Base-by-base conservation (phyloP, 495 filamentous ascomycete species). In the Aspergillus sclerotioniger region DNA sequence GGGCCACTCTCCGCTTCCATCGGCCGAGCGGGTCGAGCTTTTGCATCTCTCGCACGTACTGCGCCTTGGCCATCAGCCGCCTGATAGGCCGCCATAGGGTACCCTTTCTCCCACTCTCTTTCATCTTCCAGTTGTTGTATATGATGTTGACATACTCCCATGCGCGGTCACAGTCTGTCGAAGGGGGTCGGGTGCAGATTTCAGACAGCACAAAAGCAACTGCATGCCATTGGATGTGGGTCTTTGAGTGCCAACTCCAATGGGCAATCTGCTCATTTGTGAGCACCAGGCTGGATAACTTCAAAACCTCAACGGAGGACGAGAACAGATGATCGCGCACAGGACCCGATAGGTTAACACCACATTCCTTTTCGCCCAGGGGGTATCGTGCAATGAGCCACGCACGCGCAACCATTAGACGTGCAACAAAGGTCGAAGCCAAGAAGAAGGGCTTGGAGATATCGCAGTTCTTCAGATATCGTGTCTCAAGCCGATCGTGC, bases 191-290 rank as follows among this genome's bases (percentile, higher is more conserved):
- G 28, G 73, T 72, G n/a, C 71, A 72, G 9, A 78, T 74, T 19
- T 84, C 80, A 49, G 82, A 71, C 8, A 84, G 64, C 17, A 85
- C 71, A 41, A 78, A 83, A 8, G 79, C 80, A 48, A 85, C 71
- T 43, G 83, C 75, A 64, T 87, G 76, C 84, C 84, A 87, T 51
- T 87, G 84, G 0, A 80, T 80, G 57, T 81, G 83, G 0, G 81
- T 84, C 50, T 82, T 76, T 62, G 73, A 85, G 28, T 82, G 61
- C 84, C 84, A 87, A 31, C 82, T 77, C 83, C 83, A 87, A 29
- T 80, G 73, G 3, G 74, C 71, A 31, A 71, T 77, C n/a, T 67
- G 57, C 20, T 67, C 66, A 41, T 82, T 73, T 1, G 71, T 61
- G 58, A 84, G 81, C 6, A 86, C 62, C 7, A 73, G 65, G 58